Percentiles rank a stretch among this genome's conserved stretches.
Evolutionary conservation across 1,284 basidiomycete species (phyloP).

Genomic region (Papiliotrema nemorosa): DNA sequence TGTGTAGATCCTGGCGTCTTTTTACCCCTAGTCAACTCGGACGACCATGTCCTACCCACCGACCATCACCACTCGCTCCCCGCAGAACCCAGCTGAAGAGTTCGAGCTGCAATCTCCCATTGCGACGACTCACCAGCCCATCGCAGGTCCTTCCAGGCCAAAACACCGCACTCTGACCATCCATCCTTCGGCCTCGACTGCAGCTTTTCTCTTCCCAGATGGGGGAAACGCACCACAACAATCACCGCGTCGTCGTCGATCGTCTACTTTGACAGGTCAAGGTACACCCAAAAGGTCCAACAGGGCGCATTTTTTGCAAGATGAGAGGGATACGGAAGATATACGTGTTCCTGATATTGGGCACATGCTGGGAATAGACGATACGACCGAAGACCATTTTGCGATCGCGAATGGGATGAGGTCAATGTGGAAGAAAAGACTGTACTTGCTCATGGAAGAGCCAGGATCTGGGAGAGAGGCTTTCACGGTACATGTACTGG

Average conservation of each 20-base stretch:
- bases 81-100: constrained; percentile 25
- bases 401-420: constrained; percentile 41
- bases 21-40: no score
- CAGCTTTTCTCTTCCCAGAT: constrained; percentile 31
- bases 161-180: constrained; percentile 30
- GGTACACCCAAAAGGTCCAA: neutral
- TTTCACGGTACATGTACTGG: constrained; percentile 45
- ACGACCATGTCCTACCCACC: constrained; percentile 3
- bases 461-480: constrained; percentile 46
- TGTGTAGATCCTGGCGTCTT: no score
- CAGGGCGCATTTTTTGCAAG: constrained; percentile 9
- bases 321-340: constrained; percentile 21
- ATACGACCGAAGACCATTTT: constrained; percentile 42
- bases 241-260: constrained; percentile 9
- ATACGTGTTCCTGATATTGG: constrained; percentile 48
- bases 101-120: constrained; percentile 26
- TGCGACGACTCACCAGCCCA: neutral
- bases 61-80: no score
- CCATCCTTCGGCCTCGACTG: constrained; percentile 23
- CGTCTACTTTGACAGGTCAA: constrained; percentile 2
- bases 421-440: constrained; percentile 42
- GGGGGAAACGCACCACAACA: neutral
- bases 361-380: constrained; percentile 45
- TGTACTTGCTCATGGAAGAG: constrained; percentile 50
- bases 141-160: constrained; percentile 15